Conservation (phyloP, 1,284 basidiomycete species). For the Malassezia pachydermatis region DNA sequence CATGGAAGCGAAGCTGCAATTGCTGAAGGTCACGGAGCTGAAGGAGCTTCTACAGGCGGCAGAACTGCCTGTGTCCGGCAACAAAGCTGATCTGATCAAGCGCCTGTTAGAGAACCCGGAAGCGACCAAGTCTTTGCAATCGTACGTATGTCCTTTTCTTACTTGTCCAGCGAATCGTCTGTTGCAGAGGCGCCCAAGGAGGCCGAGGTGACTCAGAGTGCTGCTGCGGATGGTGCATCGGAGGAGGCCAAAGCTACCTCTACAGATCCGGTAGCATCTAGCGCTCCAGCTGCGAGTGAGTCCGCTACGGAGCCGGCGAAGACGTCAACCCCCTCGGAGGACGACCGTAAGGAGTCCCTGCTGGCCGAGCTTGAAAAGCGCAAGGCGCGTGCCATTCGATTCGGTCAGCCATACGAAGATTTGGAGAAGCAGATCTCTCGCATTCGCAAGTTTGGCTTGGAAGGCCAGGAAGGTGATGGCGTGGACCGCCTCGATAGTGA, state of each 20-base stretch:
- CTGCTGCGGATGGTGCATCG: conserved; percentile 4
- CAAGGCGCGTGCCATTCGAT: conserved; percentile 35
- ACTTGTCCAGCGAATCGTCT: not conserved
- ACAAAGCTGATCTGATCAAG: conserved; percentile 40
- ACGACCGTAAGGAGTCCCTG: conserved; percentile 18
- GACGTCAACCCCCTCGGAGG: not conserved
- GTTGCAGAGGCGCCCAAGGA: conserved; percentile 11
- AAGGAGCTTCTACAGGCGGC: conserved; percentile 32
- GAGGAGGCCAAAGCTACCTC: not conserved
- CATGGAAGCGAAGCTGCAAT: conserved; percentile 37
- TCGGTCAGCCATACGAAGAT: conserved; percentile 34
- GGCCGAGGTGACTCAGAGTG: not conserved
- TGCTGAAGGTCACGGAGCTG: conserved; percentile 40
- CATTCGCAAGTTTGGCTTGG: conserved; percentile 38
- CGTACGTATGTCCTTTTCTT: not conserved
- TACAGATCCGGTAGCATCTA: not conserved
- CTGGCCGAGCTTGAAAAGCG: conserved; percentile 41
- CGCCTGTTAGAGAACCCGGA: conserved; percentile 38
- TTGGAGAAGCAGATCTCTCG: conserved; percentile 35
- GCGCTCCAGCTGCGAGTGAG: not conserved
- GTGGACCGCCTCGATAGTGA: conserved; percentile 18
- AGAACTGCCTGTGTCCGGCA: conserved; percentile 27
- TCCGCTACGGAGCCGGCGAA: not conserved
- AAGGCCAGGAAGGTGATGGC: conserved; percentile 16
- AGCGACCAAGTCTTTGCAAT: conserved; percentile 22